These are phyloP conservation scores for Kernera saxatilis DNA, from an alignment of 345 rosid genomes.

Conservation along the genomic window DNA sequence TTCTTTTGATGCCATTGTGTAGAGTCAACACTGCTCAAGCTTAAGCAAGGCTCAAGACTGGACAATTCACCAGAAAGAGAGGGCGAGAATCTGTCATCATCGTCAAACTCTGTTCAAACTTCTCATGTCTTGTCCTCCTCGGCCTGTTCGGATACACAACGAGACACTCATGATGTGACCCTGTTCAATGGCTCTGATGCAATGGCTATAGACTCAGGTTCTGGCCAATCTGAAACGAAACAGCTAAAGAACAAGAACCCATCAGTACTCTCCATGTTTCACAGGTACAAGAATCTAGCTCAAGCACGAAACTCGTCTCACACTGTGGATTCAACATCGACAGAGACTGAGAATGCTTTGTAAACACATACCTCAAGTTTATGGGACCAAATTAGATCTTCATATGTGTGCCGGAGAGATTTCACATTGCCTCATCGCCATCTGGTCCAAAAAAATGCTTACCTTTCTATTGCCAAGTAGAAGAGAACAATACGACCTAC, in stretches of 20 bases:
- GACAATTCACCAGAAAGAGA: constrained; percentile 19
- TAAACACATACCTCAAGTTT: neutral
- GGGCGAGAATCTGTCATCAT: constrained; percentile 10
- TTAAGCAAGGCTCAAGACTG: constrained; percentile 60
- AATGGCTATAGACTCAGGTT: constrained; percentile 25
- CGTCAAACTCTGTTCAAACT: neutral
- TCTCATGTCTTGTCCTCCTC: neutral
- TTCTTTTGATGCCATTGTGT: constrained; percentile 26
- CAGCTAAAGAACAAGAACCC: constrained; percentile 15
- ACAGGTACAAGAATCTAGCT: constrained; percentile 40
- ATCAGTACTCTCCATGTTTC: constrained; percentile 47
- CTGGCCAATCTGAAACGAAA: constrained; percentile 13
- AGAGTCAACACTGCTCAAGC: constrained; percentile 79
- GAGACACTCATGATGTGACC: neutral
- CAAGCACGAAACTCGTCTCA: constrained; percentile 3
- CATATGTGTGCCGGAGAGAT: neutral
- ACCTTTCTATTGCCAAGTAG: neutral
- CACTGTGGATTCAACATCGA: neutral
- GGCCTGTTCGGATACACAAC: neutral
- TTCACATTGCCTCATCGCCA: neutral
- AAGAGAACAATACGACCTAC: neutral
- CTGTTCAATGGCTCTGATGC: neutral
- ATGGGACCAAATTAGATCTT: neutral
- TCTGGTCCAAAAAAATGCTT: neutral
- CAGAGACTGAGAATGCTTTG: neutral